Conservation (phyloP, 169 alveolate species). For the Eimeria necatrix region DNA sequence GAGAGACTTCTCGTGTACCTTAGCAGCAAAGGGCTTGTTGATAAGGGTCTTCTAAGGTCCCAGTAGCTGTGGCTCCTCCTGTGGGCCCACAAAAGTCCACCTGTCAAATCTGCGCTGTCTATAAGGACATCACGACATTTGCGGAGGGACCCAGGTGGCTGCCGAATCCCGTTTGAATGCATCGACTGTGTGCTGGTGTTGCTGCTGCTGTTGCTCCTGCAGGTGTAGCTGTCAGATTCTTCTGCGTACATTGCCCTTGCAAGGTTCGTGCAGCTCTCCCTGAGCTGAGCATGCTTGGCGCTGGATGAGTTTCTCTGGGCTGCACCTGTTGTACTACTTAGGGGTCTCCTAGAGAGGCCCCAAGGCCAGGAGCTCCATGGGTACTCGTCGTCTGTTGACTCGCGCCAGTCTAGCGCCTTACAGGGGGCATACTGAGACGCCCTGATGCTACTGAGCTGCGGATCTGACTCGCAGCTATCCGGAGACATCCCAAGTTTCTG, state of each 20-base stretch:
- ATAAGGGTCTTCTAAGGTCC: conserved; percentile 48
- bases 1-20: conserved; percentile 50
- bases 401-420: conserved; percentile 6
- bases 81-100: conserved; percentile 65
- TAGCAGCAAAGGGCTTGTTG: conserved; percentile 5
- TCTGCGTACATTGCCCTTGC: not conserved
- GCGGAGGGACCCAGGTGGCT: conserved; percentile 34
- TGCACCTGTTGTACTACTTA: too few species aligned
- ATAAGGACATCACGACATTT: conserved; percentile 49
- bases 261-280: too few species aligned
- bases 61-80: conserved; percentile 67
- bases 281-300: too few species aligned
- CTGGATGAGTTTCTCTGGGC: too few species aligned
- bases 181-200: not conserved
- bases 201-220: not conserved
- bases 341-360: not conserved
- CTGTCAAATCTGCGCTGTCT: conserved; percentile 45
- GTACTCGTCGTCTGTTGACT: not conserved
- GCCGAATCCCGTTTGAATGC: not conserved
- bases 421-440: not conserved
- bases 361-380: conserved; percentile 64
- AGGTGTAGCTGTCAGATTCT: not conserved
- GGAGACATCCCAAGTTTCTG: not conserved
- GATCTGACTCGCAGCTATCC: not conserved
- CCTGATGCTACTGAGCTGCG: not conserved